phyloP scores from a whole-genome alignment of 176 grass and related monocot genomes.

The Tuctoria greenei region DNA sequence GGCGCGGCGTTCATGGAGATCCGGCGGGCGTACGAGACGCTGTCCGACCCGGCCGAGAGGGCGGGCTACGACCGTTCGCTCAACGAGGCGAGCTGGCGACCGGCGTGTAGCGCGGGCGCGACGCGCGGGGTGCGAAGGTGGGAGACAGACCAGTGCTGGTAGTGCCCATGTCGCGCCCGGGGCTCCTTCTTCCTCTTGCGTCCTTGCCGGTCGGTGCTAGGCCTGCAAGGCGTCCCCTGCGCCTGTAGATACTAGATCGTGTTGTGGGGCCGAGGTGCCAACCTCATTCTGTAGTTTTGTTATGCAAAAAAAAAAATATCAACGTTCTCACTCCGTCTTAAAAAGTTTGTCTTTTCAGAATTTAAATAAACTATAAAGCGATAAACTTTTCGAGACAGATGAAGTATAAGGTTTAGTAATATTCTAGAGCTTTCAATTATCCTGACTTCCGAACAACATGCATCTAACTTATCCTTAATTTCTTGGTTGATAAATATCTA shows the following conservation, averaged over 20 bases:
- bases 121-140: constrained; percentile 51
- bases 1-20: constrained; percentile 55
- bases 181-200: background rate
- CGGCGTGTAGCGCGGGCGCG: background rate
- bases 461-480: too few relatives aligned
- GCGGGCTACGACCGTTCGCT: constrained; percentile 55
- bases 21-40: constrained; percentile 60
- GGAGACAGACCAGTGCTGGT: constrained; percentile 82
- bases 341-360: too few relatives aligned
- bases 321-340: too few relatives aligned
- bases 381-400: too few relatives aligned
- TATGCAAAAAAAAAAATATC: too few relatives aligned
- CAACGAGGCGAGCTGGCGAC: background rate
- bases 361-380: too few relatives aligned
- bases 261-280: background rate
- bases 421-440: too few relatives aligned
- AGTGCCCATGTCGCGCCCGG: background rate
- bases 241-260: background rate
- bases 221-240: too few relatives aligned
- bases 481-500: too few relatives aligned
- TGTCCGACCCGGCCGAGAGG: constrained; percentile 52
- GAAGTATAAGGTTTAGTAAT: too few relatives aligned
- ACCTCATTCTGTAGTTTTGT: too few relatives aligned
- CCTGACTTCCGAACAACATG: too few relatives aligned
- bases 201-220: background rate